Base-by-base conservation (phyloP, 1,284 basidiomycete species). In the Sanghuangporus weigelae region DNA sequence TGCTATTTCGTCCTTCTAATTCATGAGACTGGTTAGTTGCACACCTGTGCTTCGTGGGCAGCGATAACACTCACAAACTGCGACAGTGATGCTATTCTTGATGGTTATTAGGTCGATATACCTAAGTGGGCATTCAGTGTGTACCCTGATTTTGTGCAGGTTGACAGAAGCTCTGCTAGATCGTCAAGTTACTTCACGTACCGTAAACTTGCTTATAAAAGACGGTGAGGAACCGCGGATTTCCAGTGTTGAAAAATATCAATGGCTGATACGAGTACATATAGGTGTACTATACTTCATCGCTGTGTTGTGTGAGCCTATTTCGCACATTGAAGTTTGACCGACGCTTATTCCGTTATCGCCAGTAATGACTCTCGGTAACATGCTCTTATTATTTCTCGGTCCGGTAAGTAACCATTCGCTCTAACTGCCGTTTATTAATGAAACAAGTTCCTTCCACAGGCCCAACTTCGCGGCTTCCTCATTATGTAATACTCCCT, bases 391-490 rank as follows among this genome's bases (percentile, higher is more conserved):
- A 5, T 21, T 63, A 19, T 26, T 63, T 11, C 19, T 58, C 6
- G 56, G 54, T 35, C 44, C 61, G 14, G 61, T 63, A 53, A 63
- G 61, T 21, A 3, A 21, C 3, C 19, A 7, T 26, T n/a, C 54
- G 26, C 21, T 23, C 40, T 31, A 44, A 5, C 39, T 7, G n/a
- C n/a, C 26, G 36, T 10, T 14, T 1, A n/a, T 51, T 16, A 8
- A 5, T n/a, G 7, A 46, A 7, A 21, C 12, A 36, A 48, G 26
- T 35, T 40, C 35, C 12, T 21, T 58, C 26, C 36, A 7, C 26
- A 49, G 39, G 11, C 44, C 19, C 53, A 54, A 31, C 35, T 62
- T 11, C 35, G 60, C 23, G 40, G 38, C n/a, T 62, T 62, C 60
- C 40, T 62, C 51, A 56, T 62, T 19, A 55, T 62, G 60, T 62